These are phyloP conservation scores for Daldinia caldariorum DNA, from an alignment of 495 filamentous ascomycete species.

Conservation along the genomic window DNA sequence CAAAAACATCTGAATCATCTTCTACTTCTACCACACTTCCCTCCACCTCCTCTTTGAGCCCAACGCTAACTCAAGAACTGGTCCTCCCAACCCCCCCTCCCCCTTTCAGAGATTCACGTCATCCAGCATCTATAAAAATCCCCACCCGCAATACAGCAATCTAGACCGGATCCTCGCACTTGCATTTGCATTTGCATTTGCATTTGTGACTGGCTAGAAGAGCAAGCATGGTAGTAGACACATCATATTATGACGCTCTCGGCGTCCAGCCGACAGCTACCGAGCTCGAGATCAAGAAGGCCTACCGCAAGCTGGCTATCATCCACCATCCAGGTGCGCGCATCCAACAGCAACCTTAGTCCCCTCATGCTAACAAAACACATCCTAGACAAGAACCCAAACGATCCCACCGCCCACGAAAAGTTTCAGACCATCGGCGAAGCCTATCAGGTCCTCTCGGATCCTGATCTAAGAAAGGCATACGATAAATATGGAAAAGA, in stretches of 20 bases:
- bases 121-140: not conserved
- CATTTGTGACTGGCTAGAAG: conserved; percentile 9
- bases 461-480: conserved; percentile 82
- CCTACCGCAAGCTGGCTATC: conserved; percentile 97
- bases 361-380: conserved; percentile 4
- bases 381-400: conserved; percentile 92
- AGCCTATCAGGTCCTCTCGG: conserved; percentile 96
- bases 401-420: conserved; percentile 90
- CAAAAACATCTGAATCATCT: conserved; percentile 1
- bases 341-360: not conserved
- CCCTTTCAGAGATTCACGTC: not conserved
- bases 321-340: conserved; percentile 66
- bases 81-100: no score
- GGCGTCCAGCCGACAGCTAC: conserved; percentile 88
- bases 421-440: conserved; percentile 97
- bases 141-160: not conserved
- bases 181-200: not conserved
- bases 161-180: not conserved
- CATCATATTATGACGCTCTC: conserved; percentile 88
- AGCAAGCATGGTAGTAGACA: conserved; percentile 80
- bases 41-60: not conserved
- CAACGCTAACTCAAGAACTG: not conserved
- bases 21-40: not conserved
- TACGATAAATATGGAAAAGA: conserved; percentile 99
- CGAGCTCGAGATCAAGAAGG: conserved; percentile 98